These are phyloP conservation scores for Salicornia ramosissima DNA, from an alignment of 148 eudicot genomes.

Conservation along the genomic window DNA sequence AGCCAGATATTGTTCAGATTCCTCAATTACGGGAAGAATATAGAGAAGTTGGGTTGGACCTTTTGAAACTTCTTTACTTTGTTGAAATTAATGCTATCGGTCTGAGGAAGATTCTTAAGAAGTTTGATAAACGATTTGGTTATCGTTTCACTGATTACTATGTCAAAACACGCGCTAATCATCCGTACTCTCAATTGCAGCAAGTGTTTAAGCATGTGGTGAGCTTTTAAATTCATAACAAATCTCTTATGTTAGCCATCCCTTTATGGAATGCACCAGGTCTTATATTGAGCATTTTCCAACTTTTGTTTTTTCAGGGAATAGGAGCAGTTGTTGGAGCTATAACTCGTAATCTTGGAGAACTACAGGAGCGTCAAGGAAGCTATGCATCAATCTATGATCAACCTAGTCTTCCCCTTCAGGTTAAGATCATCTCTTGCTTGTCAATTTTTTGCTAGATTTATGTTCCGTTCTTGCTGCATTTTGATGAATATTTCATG, in stretches of 20 bases:
- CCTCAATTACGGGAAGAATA: conserved; percentile 65
- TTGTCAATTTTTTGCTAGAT: not conserved
- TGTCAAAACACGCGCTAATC: conserved; percentile 89
- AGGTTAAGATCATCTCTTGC: conserved; percentile 38
- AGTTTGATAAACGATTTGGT: conserved; percentile 85
- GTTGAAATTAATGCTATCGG: conserved; percentile 88
- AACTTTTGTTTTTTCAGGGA: conserved; percentile 45
- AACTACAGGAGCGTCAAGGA: conserved; percentile 76
- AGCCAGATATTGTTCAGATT: conserved; percentile 55
- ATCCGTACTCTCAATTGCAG: conserved; percentile 91
- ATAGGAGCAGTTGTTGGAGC: conserved; percentile 96
- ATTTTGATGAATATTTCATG: not conserved
- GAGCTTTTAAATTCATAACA: conserved; percentile 20
- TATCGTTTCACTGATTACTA: conserved; percentile 79
- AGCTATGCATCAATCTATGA: conserved; percentile 88
- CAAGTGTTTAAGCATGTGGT: conserved; percentile 98
- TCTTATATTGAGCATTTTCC: conserved; percentile 4
- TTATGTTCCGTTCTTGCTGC: not conserved
- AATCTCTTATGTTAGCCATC: not conserved
- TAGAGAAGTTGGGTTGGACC: conserved; percentile 69
- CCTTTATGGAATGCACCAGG: not conserved
- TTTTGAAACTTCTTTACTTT: conserved; percentile 69
- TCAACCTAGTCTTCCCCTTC: conserved; percentile 60
- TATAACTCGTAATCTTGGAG: conserved; percentile 82
- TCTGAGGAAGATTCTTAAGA: conserved; percentile 83